phyloP scores from a whole-genome alignment of 1,284 basidiomycete genomes.

The Phylloporus sp. region DNA sequence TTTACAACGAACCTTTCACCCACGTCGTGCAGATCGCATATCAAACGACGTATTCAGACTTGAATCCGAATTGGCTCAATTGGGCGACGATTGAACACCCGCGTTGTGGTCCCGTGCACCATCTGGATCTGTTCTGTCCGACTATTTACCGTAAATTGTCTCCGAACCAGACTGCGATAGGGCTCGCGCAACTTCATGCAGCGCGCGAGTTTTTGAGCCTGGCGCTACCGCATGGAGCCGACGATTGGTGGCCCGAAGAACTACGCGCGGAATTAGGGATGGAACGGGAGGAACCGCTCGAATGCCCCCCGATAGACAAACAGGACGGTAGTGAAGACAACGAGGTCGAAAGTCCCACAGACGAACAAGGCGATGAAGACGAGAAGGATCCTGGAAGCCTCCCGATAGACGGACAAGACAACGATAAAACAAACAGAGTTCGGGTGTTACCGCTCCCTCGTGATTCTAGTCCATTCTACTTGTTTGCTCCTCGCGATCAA shows the following conservation, averaged over 20 bases:
- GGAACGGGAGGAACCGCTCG: too few species aligned
- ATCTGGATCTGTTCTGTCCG: slow-evolving; percentile 14
- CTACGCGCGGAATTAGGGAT: background rate
- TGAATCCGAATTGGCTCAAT: background rate
- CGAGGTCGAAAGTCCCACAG: too few species aligned
- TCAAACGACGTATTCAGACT: background rate
- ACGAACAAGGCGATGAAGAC: background rate
- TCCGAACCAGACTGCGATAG: background rate
- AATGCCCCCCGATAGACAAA: too few species aligned
- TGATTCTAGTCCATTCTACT: background rate
- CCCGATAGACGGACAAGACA: too few species aligned
- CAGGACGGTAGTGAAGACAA: too few species aligned
- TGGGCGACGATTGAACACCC: slow-evolving; percentile 11
- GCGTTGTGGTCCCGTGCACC: background rate
- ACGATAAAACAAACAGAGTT: too few species aligned
- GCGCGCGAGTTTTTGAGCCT: slow-evolving; percentile 29
- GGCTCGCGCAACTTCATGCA: slow-evolving; percentile 11
- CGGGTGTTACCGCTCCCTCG: slow-evolving; percentile 8
- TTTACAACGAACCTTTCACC: slow-evolving; percentile 19
- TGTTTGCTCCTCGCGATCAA: background rate
- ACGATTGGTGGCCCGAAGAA: slow-evolving; percentile 6
- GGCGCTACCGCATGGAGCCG: slow-evolving; percentile 15
- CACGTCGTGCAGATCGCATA: slow-evolving; percentile 24
- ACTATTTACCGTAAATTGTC: background rate
- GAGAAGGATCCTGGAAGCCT: too few species aligned